Conservation (phyloP, 306 rosid genomes). For the Cucurbita argyrosperma region DNA sequence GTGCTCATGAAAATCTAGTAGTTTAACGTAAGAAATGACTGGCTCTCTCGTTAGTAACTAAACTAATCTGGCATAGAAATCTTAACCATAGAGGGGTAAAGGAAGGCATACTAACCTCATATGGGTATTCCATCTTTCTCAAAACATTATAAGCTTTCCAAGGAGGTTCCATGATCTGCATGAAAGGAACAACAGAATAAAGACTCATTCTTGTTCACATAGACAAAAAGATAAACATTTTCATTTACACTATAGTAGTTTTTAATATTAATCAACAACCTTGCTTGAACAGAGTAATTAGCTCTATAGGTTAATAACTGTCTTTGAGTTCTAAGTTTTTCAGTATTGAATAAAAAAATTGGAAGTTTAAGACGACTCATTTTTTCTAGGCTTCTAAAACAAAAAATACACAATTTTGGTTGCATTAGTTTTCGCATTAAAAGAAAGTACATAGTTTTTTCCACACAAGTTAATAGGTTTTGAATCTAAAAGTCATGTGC, state of each 20-base stretch:
- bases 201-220: conserved; percentile 5
- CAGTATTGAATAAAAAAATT: not conserved
- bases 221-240: not conserved
- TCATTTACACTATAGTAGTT: not conserved
- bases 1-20: too few species aligned
- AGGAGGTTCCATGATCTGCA: conserved; percentile 96
- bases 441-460: not conserved
- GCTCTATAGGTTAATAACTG: not conserved
- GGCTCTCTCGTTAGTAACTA: too few species aligned
- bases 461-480: not conserved
- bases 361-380: not conserved
- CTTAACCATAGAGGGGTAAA: too few species aligned
- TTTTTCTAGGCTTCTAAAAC: not conserved
- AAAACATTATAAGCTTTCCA: conserved; percentile 77
- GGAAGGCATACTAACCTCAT: conserved; percentile 41
- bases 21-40: too few species aligned
- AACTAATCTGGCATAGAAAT: too few species aligned
- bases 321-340: not conserved
- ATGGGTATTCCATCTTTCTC: conserved; percentile 85
- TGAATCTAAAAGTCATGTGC: not conserved
- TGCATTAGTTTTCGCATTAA: not conserved
- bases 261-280: not conserved
- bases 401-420: not conserved
- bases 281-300: not conserved
- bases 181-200: conserved; percentile 8